These are phyloP conservation scores for Oldenlandia corymbosa DNA, from an alignment of 257 asterid genomes.

Conservation along the genomic window DNA sequence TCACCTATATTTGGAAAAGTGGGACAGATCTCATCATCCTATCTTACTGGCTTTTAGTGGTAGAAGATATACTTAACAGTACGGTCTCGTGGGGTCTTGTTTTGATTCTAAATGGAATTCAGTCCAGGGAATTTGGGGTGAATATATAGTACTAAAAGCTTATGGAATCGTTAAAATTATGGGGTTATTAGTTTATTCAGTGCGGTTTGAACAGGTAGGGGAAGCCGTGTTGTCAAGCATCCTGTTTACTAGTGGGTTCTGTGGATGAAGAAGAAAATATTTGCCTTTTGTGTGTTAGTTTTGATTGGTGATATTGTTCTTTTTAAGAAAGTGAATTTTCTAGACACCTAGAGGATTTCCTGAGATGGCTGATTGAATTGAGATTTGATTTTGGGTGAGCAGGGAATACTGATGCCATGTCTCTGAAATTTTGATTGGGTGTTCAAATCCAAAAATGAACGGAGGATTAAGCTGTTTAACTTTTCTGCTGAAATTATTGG, in stretches of 20 bases:
- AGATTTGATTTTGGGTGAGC: neutral
- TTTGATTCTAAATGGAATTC: neutral
- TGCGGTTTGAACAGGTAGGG: neutral
- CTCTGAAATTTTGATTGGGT: neutral
- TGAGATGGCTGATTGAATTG: neutral
- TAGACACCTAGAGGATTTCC: neutral
- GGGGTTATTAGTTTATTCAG: neutral
- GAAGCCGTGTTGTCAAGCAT: neutral
- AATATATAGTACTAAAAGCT: neutral
- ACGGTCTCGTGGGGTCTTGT: neutral
- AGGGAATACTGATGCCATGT: neutral
- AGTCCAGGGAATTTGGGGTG: neutral
- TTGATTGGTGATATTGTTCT: neutral
- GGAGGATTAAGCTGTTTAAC: too few species aligned
- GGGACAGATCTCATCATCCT: neutral
- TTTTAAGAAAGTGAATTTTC: neutral
- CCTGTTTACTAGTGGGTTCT: neutral
- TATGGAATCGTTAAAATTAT: neutral
- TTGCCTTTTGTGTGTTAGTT: neutral
- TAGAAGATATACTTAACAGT: neutral
- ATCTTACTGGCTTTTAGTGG: neutral
- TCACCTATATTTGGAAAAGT: neutral
- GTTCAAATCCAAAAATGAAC: neutral
- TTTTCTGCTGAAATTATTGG: too few species aligned
- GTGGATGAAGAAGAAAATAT: too few species aligned